Base-by-base conservation (phyloP, 2,329 filamentous ascomycete species). In the Ambrosiella xylebori region DNA sequence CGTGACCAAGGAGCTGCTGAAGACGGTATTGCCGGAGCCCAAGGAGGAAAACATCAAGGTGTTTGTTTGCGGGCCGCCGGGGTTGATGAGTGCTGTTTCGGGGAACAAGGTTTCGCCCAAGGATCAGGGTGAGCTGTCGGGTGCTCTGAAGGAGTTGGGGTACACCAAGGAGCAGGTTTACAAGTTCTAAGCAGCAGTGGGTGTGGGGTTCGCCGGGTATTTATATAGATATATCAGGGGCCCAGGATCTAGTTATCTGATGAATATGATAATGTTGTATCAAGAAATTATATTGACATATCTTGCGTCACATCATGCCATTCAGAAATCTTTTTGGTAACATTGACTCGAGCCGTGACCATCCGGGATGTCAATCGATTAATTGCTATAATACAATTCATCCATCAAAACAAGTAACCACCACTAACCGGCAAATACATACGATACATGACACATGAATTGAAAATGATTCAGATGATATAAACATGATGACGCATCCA, bases 61-160 rank as follows among this genome's bases (percentile, higher is more conserved):
- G 62, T 97, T 98, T 67, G 88, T 98, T 41, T 97, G 91, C 71
- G 91, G 91, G 0, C 93, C 93, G 11, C 90, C 91, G 2, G 86
- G 84, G 47, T 70, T 97, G 77, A 95, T 95, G 82, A 95, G 95
- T 71, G 86, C 89, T 61, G 82, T 97, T 64, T 91, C 86, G 41
- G 93, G 93, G 39, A 73, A 73, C 66, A 97, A 98, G 86, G 84
- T 85, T 70, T 93, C 85, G 72, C 89, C 90, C n/a, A 77, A 80
- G 66, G 89, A 98, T 70, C 93, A 98, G 75, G 93, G 93, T 64
- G 91, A 97, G 74, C 77, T 98, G 63, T 75, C 75, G 7, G 93
- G 87, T 62, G 75, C 84, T 63, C 75, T 98, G 63, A 85, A 88
- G 74, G 88, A 95, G 66, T 76, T 96, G 41, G 89, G 89, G 53